Evolutionary conservation across 2,329 filamentous ascomycete species (phyloP).

Genomic region (Xylariaceae sp.): DNA sequence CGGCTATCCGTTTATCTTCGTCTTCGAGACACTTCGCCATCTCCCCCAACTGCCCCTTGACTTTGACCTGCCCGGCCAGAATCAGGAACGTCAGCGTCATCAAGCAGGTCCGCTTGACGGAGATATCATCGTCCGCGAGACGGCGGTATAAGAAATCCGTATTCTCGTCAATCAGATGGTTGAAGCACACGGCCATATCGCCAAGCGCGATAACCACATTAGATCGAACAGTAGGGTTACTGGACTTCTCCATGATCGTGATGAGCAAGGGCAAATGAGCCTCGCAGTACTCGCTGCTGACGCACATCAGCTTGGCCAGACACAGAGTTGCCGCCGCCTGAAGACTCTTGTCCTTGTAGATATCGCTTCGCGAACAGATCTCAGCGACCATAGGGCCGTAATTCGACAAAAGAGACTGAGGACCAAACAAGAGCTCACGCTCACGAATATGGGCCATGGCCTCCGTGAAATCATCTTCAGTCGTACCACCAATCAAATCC

Average conservation of each 20-base stretch:
- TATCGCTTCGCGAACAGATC: slow-evolving; percentile 90
- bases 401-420: slow-evolving; percentile 75
- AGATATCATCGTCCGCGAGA: slow-evolving; percentile 79
- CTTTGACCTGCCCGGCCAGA: slow-evolving; percentile 94
- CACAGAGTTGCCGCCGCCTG: slow-evolving; percentile 92
- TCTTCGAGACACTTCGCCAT: slow-evolving; percentile 99
- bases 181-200: slow-evolving; percentile 99
- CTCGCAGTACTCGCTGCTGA: slow-evolving; percentile 94
- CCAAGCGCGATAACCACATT: slow-evolving; percentile 96
- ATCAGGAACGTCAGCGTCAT: slow-evolving; percentile 99
- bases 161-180: slow-evolving; percentile 97
- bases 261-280: slow-evolving; percentile 87
- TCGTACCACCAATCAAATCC: slow-evolving; percentile 93
- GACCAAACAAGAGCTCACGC: slow-evolving; percentile 72
- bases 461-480: slow-evolving; percentile 87
- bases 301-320: slow-evolving; percentile 97
- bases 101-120: slow-evolving; percentile 92
- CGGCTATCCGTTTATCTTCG: slow-evolving; percentile 87
- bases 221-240: slow-evolving; percentile 85
- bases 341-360: slow-evolving; percentile 81
- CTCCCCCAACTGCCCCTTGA: slow-evolving; percentile 95
- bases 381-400: slow-evolving; percentile 91
- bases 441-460: slow-evolving; percentile 81
- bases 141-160: slow-evolving; percentile 96
- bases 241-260: slow-evolving; percentile 93